phyloP scores from a whole-genome alignment of 352 stramenopile genomes.

The Phytopythium ostracodes region DNA sequence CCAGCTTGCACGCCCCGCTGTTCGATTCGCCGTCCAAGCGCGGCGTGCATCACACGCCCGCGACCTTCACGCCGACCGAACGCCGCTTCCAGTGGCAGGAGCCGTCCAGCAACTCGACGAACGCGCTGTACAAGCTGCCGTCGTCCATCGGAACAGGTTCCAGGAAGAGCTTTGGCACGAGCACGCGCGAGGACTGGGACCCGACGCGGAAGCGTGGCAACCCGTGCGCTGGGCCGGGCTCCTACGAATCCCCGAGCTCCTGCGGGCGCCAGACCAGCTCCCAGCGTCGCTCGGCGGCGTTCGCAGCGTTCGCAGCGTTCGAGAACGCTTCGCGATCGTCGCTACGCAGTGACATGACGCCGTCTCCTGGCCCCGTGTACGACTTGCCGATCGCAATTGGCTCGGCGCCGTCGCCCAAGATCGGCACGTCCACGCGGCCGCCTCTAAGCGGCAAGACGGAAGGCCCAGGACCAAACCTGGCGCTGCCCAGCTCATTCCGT shows the following conservation, averaged over 20 bases:
- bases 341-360: slow-evolving; percentile 48
- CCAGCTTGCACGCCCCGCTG: slow-evolving; percentile 33
- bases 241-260: slow-evolving; percentile 54
- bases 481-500: slow-evolving; percentile 51
- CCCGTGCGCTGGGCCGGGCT: slow-evolving; percentile 59
- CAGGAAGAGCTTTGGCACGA: slow-evolving; percentile 78
- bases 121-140: slow-evolving; percentile 72
- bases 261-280: slow-evolving; percentile 64
- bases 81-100: slow-evolving; percentile 74
- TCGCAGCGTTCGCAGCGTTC: slow-evolving; percentile 48
- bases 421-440: slow-evolving; percentile 51
- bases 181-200: slow-evolving; percentile 79
- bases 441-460: slow-evolving; percentile 53
- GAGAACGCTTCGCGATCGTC: slow-evolving; percentile 53
- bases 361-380: slow-evolving; percentile 74
- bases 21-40: slow-evolving; percentile 75
- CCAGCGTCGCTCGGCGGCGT: slow-evolving; percentile 34
- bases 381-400: slow-evolving; percentile 51
- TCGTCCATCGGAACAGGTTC: slow-evolving; percentile 44
- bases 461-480: slow-evolving; percentile 56
- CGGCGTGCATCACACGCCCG: slow-evolving; percentile 63
- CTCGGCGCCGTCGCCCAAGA: slow-evolving; percentile 40
- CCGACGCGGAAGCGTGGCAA: slow-evolving; percentile 50
- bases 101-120: slow-evolving; percentile 30
- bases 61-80: slow-evolving; percentile 63